Conservation (phyloP, 139 green algal genomes). For the Chlorella sp. region DNA sequence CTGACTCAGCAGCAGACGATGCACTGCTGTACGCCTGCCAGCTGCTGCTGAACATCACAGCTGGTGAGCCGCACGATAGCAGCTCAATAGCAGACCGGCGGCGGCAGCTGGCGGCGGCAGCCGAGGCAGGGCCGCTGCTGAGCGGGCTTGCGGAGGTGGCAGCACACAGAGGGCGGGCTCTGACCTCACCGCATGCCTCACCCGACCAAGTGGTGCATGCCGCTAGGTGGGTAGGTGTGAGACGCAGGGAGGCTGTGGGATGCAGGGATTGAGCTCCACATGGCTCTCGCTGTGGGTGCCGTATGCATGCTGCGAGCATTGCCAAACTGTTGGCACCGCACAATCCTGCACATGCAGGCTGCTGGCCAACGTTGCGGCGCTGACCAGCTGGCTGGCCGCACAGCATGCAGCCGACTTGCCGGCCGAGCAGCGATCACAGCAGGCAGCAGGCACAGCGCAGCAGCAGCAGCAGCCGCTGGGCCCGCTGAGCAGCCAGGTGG, state of each 20-base stretch:
- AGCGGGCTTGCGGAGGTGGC: conserved; percentile 13
- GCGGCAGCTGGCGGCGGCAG: not conserved
- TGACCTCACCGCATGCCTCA: not conserved
- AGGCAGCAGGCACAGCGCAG: not conserved
- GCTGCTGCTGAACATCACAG: not conserved
- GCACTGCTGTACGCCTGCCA: conserved; percentile 11
- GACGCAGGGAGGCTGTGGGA: too few species aligned
- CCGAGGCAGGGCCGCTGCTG: not conserved
- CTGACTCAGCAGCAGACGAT: not conserved
- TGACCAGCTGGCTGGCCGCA: not conserved
- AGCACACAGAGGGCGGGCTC: not conserved
- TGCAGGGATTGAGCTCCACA: not conserved
- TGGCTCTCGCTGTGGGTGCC: not conserved
- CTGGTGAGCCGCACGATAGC: not conserved
- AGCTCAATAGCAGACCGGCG: not conserved
- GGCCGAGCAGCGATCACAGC: not conserved
- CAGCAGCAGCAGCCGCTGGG: not conserved
- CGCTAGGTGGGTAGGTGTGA: not conserved
- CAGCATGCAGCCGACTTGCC: not conserved
- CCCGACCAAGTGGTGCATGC: not conserved
- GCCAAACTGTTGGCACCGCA: not conserved
- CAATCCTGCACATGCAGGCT: not conserved
- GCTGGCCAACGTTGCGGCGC: not conserved
- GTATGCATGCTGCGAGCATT: not conserved
- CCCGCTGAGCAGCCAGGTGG: conserved; percentile 6